Conservation (phyloP, 352 stramenopile species). For the Phytophthora sp. region DNA sequence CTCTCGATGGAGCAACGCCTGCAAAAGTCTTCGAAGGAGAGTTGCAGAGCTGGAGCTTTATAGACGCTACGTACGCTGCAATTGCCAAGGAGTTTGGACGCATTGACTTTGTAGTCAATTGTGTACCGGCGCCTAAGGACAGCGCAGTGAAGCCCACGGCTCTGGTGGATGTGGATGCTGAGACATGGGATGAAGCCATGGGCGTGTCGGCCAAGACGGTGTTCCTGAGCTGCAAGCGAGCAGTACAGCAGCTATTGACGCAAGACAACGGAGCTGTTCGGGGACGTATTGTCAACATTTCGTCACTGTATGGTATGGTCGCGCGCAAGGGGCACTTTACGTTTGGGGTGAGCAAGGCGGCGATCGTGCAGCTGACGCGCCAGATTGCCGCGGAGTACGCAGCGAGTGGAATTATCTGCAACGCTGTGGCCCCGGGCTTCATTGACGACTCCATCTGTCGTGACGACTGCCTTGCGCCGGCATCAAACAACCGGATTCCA, state of each 20-base stretch:
- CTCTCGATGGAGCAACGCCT: conserved; percentile 18
- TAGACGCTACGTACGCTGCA: conserved; percentile 49
- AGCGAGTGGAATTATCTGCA: conserved; percentile 64
- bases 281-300: conserved; percentile 72
- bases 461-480: conserved; percentile 59
- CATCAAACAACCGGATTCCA: conserved; percentile 54
- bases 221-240: conserved; percentile 76
- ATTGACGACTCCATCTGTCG: conserved; percentile 71
- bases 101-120: conserved; percentile 83
- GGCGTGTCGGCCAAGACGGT: conserved; percentile 67
- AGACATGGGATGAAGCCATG: conserved; percentile 64
- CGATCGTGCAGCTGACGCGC: conserved; percentile 67
- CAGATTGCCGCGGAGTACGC: conserved; percentile 72
- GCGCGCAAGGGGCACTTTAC: conserved; percentile 66
- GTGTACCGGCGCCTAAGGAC: conserved; percentile 42
- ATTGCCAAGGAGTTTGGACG: conserved; percentile 57
- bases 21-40: conserved; percentile 54
- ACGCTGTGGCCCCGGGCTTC: conserved; percentile 60
- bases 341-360: conserved; percentile 69
- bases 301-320: conserved; percentile 65
- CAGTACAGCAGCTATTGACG: conserved; percentile 62
- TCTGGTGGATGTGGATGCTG: conserved; percentile 50
- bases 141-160: conserved; percentile 40
- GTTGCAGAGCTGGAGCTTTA: conserved; percentile 56
- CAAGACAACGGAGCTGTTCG: conserved; percentile 64